These are phyloP conservation scores for Hericium alpestre DNA, from an alignment of 768 basidiomycete species.

Conservation along the genomic window DNA sequence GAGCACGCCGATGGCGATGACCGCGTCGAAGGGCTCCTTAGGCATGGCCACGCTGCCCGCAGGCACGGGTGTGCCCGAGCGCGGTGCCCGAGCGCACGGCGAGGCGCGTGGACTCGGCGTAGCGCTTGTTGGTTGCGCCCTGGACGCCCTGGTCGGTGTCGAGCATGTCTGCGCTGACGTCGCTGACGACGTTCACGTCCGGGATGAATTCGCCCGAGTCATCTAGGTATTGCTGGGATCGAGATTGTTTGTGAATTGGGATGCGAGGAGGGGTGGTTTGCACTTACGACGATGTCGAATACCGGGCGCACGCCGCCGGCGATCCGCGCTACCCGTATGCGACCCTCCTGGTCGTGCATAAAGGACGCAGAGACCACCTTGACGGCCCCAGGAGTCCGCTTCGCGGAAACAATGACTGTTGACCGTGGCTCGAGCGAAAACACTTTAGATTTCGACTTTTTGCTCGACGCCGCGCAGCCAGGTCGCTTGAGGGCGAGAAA, in stretches of 20 bases:
- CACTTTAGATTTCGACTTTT: slow-evolving; percentile 34
- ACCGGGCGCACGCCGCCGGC: slow-evolving; percentile 47
- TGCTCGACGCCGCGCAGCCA: slow-evolving; percentile 29
- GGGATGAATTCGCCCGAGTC: slow-evolving; percentile 42
- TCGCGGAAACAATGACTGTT: slow-evolving; percentile 31
- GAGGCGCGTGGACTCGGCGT: slow-evolving; percentile 51
- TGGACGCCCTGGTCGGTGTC: slow-evolving; percentile 16
- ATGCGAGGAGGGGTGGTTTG: background rate
- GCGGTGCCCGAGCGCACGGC: slow-evolving; percentile 58
- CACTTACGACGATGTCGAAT: slow-evolving; percentile 49
- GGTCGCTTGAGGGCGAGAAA: slow-evolving; percentile 40
- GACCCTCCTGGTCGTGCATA: slow-evolving; percentile 28
- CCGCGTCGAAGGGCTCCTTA: slow-evolving; percentile 75
- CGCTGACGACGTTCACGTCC: slow-evolving; percentile 33
- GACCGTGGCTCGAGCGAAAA: slow-evolving; percentile 44
- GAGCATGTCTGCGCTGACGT: slow-evolving; percentile 21
- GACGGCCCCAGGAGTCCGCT: slow-evolving; percentile 24
- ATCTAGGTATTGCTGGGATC: slow-evolving; percentile 43
- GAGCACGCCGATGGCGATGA: slow-evolving; percentile 95
- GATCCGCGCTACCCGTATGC: slow-evolving; percentile 42
- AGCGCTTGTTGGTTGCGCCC: slow-evolving; percentile 50
- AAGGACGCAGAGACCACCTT: slow-evolving; percentile 40
- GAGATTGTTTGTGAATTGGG: background rate
- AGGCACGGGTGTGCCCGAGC: slow-evolving; percentile 46
- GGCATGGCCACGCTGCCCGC: slow-evolving; percentile 25